Percentiles rank a stretch among this genome's conserved stretches.
Evolutionary conservation across 768 basidiomycete genomes (phyloP).

Genomic region (Tephrocybe sp.): DNA sequence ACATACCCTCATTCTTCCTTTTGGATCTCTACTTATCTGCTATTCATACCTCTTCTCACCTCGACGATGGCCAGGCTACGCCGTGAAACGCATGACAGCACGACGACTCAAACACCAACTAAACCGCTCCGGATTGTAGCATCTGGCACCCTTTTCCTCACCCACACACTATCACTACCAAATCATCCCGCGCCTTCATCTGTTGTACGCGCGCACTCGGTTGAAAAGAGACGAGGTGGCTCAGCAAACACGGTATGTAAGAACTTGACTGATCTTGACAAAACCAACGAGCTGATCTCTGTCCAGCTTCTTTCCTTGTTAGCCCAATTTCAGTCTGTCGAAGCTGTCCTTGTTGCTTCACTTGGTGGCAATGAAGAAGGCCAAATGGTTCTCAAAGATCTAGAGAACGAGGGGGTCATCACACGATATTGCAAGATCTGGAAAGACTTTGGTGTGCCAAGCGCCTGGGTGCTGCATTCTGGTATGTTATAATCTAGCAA

Average conservation of each 20-base stretch:
- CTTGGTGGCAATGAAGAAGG: conserved; percentile 74
- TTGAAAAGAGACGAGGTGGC: conserved; percentile 66
- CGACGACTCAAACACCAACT: conserved; percentile 21
- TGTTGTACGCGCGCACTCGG: conserved; percentile 69
- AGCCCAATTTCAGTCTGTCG: conserved; percentile 65
- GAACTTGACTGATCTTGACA: background rate
- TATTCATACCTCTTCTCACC: conserved; percentile 10
- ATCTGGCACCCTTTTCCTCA: conserved; percentile 77
- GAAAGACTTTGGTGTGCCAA: conserved; percentile 70
- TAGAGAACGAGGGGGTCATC: conserved; percentile 64
- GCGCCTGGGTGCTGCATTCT: conserved; percentile 78
- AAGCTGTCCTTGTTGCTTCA: conserved; percentile 71
- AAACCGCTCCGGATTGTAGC: conserved; percentile 71
- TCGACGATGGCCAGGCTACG: conserved; percentile 44
- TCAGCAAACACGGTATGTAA: conserved; percentile 56
- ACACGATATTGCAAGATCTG: conserved; percentile 75
- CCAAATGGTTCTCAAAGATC: conserved; percentile 54
- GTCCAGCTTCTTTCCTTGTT: conserved; percentile 59
- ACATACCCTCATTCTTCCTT: background rate
- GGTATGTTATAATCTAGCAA: conserved; percentile 35
- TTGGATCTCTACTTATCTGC: conserved; percentile 1
- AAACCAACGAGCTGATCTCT: conserved; percentile 4
- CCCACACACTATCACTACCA: conserved; percentile 65
- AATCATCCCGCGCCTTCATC: conserved; percentile 55
- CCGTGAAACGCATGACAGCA: conserved; percentile 37